Evolutionary conservation across 331 rosid genomes (phyloP).

Genomic region (Quercus tomentella): DNA sequence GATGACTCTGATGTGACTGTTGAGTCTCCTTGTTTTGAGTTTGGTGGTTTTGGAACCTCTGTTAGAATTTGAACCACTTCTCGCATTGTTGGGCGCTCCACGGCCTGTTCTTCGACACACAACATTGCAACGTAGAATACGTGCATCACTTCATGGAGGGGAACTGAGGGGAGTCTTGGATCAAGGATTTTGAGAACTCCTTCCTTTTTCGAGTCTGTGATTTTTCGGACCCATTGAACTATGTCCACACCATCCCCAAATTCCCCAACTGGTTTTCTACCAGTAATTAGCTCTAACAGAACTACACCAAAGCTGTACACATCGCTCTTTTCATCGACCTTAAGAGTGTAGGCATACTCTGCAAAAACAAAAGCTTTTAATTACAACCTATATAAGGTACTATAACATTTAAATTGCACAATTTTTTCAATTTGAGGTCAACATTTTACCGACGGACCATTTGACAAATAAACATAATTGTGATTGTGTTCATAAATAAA

Average conservation of each 20-base stretch:
- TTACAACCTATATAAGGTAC: background rate
- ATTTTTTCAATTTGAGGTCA: too few relatives aligned
- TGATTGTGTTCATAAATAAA: too few relatives aligned
- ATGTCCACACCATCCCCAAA: slow-evolving; percentile 85
- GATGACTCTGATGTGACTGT: slow-evolving; percentile 49
- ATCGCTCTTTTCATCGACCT: slow-evolving; percentile 94
- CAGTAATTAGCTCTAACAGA: slow-evolving; percentile 77
- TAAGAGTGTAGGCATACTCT: slow-evolving; percentile 89
- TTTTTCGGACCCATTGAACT: slow-evolving; percentile 88
- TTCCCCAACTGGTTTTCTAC: slow-evolving; percentile 91
- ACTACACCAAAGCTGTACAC: slow-evolving; percentile 96
- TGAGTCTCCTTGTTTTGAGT: slow-evolving; percentile 47
- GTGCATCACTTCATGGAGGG: slow-evolving; percentile 90
- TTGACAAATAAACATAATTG: too few relatives aligned
- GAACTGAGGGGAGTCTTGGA: slow-evolving; percentile 83
- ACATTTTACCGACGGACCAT: too few relatives aligned
- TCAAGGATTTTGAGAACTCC: slow-evolving; percentile 75
- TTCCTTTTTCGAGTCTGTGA: slow-evolving; percentile 79
- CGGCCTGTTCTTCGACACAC: slow-evolving; percentile 93
- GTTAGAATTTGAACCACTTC: slow-evolving; percentile 94
- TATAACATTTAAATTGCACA: too few relatives aligned
- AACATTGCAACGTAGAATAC: slow-evolving; percentile 89
- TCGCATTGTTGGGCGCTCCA: slow-evolving; percentile 91
- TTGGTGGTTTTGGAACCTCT: slow-evolving; percentile 73
- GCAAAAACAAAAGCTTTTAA: slow-evolving; percentile 26